Evolutionary conservation across 139 green algal genomes (phyloP).

Genomic region (Chlorella sp.): DNA sequence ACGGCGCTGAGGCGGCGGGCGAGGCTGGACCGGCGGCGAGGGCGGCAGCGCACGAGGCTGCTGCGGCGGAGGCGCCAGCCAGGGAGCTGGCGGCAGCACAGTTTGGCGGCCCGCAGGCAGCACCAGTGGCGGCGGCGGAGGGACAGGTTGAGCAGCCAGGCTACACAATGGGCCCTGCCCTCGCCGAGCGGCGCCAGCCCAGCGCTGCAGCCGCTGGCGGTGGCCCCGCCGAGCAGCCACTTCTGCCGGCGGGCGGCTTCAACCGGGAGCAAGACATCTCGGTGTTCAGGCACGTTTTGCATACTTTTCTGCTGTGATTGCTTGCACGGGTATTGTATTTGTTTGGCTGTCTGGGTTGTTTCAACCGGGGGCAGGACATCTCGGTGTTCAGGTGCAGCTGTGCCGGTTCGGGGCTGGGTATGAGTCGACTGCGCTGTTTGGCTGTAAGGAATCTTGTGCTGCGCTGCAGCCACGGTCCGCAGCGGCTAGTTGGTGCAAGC

Average conservation of each 20-base stretch:
- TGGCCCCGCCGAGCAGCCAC: neutral
- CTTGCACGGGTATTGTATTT: neutral
- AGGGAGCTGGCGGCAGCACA: too few relatives aligned
- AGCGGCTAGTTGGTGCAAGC: too few relatives aligned
- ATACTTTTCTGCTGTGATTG: neutral
- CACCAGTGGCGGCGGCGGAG: too few relatives aligned
- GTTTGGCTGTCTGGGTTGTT: too few relatives aligned
- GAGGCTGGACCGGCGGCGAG: too few relatives aligned
- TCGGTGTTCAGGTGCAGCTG: neutral
- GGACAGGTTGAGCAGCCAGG: neutral
- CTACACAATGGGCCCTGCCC: neutral
- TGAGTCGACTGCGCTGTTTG: too few relatives aligned
- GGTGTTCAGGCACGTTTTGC: neutral
- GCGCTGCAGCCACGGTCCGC: too few relatives aligned
- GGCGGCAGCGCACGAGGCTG: neutral
- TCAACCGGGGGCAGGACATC: too few relatives aligned
- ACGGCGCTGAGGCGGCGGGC: neutral
- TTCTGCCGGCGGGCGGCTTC: conserved; percentile 4
- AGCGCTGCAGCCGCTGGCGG: too few relatives aligned
- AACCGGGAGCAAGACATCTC: neutral
- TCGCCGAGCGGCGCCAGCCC: neutral
- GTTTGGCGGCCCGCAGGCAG: too few relatives aligned
- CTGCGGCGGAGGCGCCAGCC: neutral
- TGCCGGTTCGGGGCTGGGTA: neutral
- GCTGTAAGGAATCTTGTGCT: too few relatives aligned